Evolutionary conservation across 2,329 filamentous ascomycete genomes (phyloP).

Genomic region (Thielaviopsis punctulata): DNA sequence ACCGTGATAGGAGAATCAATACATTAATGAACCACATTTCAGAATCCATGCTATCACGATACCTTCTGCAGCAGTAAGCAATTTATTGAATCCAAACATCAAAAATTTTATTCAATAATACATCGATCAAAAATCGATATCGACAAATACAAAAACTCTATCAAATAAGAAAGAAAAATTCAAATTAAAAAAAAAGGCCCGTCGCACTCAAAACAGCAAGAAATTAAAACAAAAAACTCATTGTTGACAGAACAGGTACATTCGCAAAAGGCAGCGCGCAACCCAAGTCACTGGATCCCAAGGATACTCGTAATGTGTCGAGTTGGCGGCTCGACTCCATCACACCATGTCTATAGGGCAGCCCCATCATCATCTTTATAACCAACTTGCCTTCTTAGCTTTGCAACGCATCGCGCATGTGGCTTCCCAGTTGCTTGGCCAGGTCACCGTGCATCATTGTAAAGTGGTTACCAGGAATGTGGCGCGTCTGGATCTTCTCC

Average conservation of each 20-base stretch:
- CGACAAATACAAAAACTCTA: neutral
- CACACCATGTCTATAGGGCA: too few species aligned
- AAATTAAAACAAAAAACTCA: neutral
- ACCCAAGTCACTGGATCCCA: too few species aligned
- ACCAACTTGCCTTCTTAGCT: neutral
- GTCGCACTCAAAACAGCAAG: constrained; percentile 1
- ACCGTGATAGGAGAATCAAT: too few species aligned
- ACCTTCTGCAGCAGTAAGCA: neutral
- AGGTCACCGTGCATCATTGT: constrained; percentile 52
- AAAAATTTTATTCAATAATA: constrained; percentile 1
- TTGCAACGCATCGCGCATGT: constrained; percentile 21
- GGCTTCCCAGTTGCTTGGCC: constrained; percentile 21
- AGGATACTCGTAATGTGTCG: too few species aligned
- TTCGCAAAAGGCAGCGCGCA: too few species aligned
- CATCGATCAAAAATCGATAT: neutral
- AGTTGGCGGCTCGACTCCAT: neutral
- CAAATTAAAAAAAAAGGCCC: neutral
- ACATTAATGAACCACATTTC: too few species aligned
- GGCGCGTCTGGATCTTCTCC: constrained; percentile 43
- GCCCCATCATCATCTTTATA: too few species aligned
- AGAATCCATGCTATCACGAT: neutral
- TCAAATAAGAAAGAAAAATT: neutral
- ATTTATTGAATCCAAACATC: neutral
- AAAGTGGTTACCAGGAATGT: constrained; percentile 60
- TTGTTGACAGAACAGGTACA: neutral